phyloP scores from a whole-genome alignment of 768 basidiomycete genomes.

The Leccinum uliginosum region DNA sequence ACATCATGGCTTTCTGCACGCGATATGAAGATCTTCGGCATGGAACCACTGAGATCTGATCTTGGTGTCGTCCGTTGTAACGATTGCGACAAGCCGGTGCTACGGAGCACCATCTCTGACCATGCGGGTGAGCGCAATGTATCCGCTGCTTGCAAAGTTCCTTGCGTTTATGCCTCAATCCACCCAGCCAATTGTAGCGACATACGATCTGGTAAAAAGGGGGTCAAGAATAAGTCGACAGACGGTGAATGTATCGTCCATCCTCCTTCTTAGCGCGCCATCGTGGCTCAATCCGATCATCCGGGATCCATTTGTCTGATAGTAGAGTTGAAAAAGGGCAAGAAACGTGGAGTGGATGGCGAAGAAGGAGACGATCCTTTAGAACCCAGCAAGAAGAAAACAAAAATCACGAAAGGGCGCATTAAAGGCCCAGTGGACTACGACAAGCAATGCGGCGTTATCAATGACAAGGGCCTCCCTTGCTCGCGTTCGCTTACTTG shows the following conservation, averaged over 20 bases:
- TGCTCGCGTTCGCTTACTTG: constrained; percentile 96
- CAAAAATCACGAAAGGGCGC: constrained; percentile 76
- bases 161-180: constrained; percentile 7
- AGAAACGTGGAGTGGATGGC: constrained; percentile 81
- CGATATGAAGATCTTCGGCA: constrained; percentile 87
- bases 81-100: constrained; percentile 77
- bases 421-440: constrained; percentile 84
- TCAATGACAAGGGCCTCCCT: constrained; percentile 89
- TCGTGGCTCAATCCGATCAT: constrained; percentile 4
- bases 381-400: constrained; percentile 74
- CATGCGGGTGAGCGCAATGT: constrained; percentile 58
- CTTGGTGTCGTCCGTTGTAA: constrained; percentile 66
- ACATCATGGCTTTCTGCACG: constrained; percentile 80
- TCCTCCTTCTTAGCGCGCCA: not conserved
- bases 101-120: constrained; percentile 69
- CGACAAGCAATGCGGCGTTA: constrained; percentile 93
- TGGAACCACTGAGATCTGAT: constrained; percentile 68
- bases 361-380: constrained; percentile 60
- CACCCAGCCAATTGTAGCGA: constrained; percentile 55
- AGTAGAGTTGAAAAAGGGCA: constrained; percentile 49
- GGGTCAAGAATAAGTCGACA: constrained; percentile 48
- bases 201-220: constrained; percentile 53
- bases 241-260: constrained; percentile 42
- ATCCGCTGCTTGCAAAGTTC: not conserved
- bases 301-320: constrained; percentile 1